Conservation (phyloP, 1,139 yeast genomes). For the Candida sp. region DNA sequence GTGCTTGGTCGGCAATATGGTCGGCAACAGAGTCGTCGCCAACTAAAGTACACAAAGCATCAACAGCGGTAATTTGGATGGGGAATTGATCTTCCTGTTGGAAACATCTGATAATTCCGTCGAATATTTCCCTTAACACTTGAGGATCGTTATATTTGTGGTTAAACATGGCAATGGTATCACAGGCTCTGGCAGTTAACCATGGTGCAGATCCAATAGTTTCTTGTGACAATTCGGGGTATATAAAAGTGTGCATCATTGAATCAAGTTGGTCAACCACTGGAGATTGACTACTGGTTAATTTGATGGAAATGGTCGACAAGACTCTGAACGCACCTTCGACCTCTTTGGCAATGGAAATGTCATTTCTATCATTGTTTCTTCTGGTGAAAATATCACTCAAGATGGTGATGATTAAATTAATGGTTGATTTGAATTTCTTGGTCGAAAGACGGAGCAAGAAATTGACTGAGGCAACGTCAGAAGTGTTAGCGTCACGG, state of each 20-base stretch:
- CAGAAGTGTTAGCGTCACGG: conserved; percentile 73
- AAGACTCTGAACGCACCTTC: conserved; percentile 53
- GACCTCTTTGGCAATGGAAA: conserved; percentile 34
- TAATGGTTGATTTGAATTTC: conserved; percentile 44
- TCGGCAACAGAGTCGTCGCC: conserved; percentile 46
- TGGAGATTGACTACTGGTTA: conserved; percentile 38
- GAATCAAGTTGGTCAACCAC: conserved; percentile 45
- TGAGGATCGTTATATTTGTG: conserved; percentile 35
- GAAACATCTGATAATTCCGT: conserved; percentile 43
- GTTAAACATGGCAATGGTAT: conserved; percentile 48
- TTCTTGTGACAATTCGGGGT: conserved; percentile 42
- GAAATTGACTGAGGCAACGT: conserved; percentile 79
- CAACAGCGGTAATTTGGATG: conserved; percentile 50
- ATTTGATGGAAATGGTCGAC: conserved; percentile 41
- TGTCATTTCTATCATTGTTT: conserved; percentile 25
- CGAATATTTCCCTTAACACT: conserved; percentile 42
- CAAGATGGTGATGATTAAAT: conserved; percentile 42
- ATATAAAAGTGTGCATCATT: conserved; percentile 39
- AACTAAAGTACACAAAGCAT: conserved; percentile 49
- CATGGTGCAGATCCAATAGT: conserved; percentile 34
- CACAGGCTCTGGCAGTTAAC: conserved; percentile 57
- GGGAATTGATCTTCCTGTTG: conserved; percentile 44
- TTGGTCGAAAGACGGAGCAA: conserved; percentile 48
- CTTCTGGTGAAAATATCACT: conserved; percentile 50
- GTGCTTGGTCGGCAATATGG: conserved; percentile 46